A percentile compares a stretch with the other conserved stretches of the same genome.
phyloP scores from a whole-genome alignment of 2,329 filamentous ascomycete genomes.

The Curvularia lunata region DNA sequence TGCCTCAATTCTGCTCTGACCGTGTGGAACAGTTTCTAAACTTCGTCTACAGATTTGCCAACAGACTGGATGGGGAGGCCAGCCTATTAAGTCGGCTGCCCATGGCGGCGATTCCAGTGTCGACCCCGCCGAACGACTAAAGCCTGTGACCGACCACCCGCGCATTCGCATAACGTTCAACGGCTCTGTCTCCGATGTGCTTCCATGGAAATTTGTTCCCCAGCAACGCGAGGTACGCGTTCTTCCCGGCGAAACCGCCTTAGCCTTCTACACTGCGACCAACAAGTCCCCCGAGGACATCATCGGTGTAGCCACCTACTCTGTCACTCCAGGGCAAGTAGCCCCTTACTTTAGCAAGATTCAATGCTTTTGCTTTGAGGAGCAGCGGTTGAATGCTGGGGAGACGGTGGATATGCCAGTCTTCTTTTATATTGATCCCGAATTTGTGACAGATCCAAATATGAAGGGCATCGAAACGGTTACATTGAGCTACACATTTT shows the following conservation, averaged over 20 bases:
- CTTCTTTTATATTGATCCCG: conserved; percentile 98
- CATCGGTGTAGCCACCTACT: conserved; percentile 97
- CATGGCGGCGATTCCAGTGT: conserved; percentile 62
- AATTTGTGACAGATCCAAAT: conserved; percentile 87
- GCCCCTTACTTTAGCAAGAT: conserved; percentile 99
- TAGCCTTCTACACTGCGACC: conserved; percentile 97
- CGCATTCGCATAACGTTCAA: conserved; percentile 96
- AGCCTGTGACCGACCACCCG: conserved; percentile 79
- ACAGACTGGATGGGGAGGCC: conserved; percentile 89
- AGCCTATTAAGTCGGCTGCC: conserved; percentile 81
- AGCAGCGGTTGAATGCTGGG: conserved; percentile 87
- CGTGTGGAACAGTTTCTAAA: conserved; percentile 10
- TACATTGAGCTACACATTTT: conserved; percentile 96
- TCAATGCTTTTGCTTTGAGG: conserved; percentile 99
- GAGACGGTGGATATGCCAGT: conserved; percentile 99
- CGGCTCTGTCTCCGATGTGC: conserved; percentile 89
- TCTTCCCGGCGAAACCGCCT: conserved; percentile 90
- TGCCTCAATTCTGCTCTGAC: background rate
- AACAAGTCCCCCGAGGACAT: conserved; percentile 91
- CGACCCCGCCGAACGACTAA: conserved; percentile 77
- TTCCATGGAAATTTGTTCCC: conserved; percentile 96
- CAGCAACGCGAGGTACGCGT: conserved; percentile 97
- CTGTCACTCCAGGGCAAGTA: conserved; percentile 92
- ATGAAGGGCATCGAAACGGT: conserved; percentile 96
- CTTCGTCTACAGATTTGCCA: conserved; percentile 69